These are phyloP conservation scores for Exophiala phaeomuriformis DNA, from an alignment of 2,329 filamentous ascomycete species.

Conservation along the genomic window DNA sequence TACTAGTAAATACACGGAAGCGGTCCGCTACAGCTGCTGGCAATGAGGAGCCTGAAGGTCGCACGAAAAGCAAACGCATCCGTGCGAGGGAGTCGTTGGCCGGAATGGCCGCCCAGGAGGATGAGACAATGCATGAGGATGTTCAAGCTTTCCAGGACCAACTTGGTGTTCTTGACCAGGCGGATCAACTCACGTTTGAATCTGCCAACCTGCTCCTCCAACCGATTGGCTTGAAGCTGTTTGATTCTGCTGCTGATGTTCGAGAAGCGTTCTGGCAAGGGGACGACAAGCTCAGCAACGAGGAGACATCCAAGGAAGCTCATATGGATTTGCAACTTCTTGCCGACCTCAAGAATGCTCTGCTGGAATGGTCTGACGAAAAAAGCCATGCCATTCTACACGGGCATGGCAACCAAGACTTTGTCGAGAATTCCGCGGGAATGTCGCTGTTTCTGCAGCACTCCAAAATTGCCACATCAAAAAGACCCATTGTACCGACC, in stretches of 20 bases:
- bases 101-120: constrained; percentile 40
- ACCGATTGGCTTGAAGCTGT: constrained; percentile 42
- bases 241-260: constrained; percentile 29
- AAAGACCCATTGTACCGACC: constrained; percentile 34
- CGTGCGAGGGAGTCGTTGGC: constrained; percentile 52
- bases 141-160: constrained; percentile 50
- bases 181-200: constrained; percentile 53
- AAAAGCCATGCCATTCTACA: constrained; percentile 40
- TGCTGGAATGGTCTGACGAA: constrained; percentile 41
- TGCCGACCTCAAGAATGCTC: constrained; percentile 40
- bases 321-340: constrained; percentile 31
- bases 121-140: constrained; percentile 46
- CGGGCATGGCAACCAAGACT: constrained; percentile 43
- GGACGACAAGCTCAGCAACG: not conserved
- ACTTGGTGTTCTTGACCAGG: constrained; percentile 46
- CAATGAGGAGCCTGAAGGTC: constrained; percentile 50
- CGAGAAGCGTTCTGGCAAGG: constrained; percentile 29
- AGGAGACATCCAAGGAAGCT: not conserved
- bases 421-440: constrained; percentile 44
- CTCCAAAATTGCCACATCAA: constrained; percentile 42
- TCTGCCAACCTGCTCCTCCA: constrained; percentile 47
- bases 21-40: constrained; percentile 55
- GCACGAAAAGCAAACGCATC: constrained; percentile 54
- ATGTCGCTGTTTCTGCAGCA: constrained; percentile 52
- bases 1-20: constrained; percentile 41